phyloP scores from a whole-genome alignment of 1,284 basidiomycete species.

The Ceratobasidium sp. region DNA sequence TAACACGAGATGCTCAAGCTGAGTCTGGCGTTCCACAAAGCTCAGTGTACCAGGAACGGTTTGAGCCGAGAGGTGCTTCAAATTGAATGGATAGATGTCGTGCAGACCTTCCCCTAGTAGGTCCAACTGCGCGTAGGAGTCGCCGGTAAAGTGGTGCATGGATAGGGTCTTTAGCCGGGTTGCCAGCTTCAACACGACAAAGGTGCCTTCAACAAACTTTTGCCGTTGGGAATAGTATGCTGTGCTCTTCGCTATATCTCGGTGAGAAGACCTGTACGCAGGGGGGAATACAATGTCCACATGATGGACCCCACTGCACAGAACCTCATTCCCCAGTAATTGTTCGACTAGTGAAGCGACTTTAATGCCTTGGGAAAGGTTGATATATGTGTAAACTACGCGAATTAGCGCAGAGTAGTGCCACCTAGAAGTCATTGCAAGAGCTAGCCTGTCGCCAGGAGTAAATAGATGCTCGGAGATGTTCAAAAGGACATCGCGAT shows the following conservation, averaged over 20 bases:
- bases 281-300: constrained; percentile 8
- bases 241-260: too few species aligned
- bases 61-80: not conserved
- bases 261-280: not conserved
- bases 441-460: constrained; percentile 6
- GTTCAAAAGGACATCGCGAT: constrained; percentile 2
- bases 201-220: not conserved
- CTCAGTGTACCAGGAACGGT: not conserved
- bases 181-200: constrained; percentile 1
- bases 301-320: not conserved
- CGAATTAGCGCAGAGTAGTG: not conserved
- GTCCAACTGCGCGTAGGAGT: not conserved
- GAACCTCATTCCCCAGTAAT: not conserved
- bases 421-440: constrained; percentile 17
- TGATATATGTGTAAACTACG: not conserved
- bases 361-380: not conserved
- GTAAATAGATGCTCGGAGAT: not conserved
- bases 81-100: not conserved
- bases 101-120: not conserved
- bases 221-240: not conserved
- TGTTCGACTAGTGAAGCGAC: not conserved
- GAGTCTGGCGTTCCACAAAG: not conserved
- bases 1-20: not conserved
- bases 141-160: not conserved
- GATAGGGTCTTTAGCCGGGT: not conserved